Evolutionary conservation across 73 alveolate genomes (phyloP).

Genomic region (Paramecium sexaurelia): DNA sequence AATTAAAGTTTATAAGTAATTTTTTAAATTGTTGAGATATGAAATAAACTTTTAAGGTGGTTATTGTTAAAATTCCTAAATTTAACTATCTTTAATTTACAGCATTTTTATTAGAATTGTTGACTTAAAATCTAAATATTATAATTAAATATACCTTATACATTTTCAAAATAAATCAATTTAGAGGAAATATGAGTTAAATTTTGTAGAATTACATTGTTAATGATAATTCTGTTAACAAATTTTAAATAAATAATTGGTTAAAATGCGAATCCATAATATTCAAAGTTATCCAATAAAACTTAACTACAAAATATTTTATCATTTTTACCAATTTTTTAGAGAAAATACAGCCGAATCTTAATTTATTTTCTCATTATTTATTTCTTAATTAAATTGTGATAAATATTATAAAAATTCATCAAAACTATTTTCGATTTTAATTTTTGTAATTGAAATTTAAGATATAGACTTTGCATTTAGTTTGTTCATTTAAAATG

Average conservation of each 20-base stretch:
- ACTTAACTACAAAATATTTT: neutral
- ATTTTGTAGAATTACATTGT: neutral
- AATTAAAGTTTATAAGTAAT: neutral
- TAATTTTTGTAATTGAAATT: neutral
- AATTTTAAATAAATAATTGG: neutral
- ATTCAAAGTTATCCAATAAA: neutral
- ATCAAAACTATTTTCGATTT: neutral
- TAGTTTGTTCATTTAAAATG: neutral
- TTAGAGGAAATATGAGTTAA: neutral
- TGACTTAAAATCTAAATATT: neutral
- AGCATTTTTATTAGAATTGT: neutral
- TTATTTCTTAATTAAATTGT: neutral
- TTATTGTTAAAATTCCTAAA: neutral
- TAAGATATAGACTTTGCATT: neutral
- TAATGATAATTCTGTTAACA: neutral
- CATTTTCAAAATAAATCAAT: neutral
- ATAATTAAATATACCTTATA: neutral
- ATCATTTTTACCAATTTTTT: neutral
- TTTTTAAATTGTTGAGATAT: neutral
- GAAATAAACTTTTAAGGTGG: neutral
- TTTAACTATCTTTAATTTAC: neutral
- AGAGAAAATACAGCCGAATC: neutral
- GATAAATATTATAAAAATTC: neutral
- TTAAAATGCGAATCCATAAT: neutral
- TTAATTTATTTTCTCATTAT: neutral